Evolutionary conservation across 257 asterid species (phyloP).

Genomic region (Salvia hispanica): DNA sequence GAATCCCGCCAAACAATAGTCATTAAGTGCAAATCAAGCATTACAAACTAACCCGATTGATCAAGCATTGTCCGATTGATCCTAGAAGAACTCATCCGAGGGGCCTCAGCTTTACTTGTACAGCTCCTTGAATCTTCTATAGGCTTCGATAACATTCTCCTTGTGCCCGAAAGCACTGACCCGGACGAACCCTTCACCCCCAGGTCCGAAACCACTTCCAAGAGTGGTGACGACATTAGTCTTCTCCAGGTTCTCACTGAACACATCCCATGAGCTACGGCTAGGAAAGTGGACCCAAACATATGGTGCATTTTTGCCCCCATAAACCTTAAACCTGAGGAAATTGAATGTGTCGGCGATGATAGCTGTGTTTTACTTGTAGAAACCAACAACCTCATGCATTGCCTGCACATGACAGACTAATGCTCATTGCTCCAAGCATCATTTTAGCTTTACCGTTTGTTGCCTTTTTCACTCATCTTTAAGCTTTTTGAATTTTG

Average conservation of each 20-base stretch:
- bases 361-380: conserved; percentile 83
- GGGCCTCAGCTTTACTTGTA: conserved; percentile 49
- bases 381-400: conserved; percentile 85
- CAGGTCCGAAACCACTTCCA: conserved; percentile 98
- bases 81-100: too few relatives aligned
- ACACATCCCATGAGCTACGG: conserved; percentile 96
- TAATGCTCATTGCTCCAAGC: conserved; percentile 6
- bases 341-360: conserved; percentile 83
- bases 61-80: too few relatives aligned
- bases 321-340: conserved; percentile 91
- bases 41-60: conserved; percentile 1
- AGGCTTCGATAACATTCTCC: conserved; percentile 87
- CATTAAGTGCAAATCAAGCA: not conserved
- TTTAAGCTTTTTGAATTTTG: too few relatives aligned
- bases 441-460: not conserved
- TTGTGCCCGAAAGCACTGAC: conserved; percentile 94
- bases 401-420: conserved; percentile 66
- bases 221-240: conserved; percentile 94
- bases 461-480: not conserved
- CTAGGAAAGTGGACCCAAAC: conserved; percentile 96
- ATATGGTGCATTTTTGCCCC: conserved; percentile 91
- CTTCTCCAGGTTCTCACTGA: conserved; percentile 86
- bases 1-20: too few relatives aligned
- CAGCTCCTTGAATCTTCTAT: conserved; percentile 88
- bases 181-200: conserved; percentile 89